These are phyloP conservation scores for Leccinum rimulosum DNA, from an alignment of 768 basidiomycete species.

Conservation along the genomic window DNA sequence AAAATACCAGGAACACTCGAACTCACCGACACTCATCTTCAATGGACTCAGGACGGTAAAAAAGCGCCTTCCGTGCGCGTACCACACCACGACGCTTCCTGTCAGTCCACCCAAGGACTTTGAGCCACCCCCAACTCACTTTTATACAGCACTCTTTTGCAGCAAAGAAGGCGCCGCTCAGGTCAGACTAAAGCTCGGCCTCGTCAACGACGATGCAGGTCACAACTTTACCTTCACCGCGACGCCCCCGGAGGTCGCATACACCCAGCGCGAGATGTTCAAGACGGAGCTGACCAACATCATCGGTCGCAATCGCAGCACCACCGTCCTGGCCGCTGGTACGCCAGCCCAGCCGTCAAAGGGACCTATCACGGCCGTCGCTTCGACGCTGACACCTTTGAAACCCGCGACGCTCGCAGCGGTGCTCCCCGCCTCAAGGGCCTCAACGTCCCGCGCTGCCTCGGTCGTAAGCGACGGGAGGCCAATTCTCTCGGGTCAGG, in stretches of 20 bases:
- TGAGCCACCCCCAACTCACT: slow-evolving; percentile 2
- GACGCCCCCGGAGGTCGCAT: slow-evolving; percentile 53
- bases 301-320: slow-evolving; percentile 68
- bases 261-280: slow-evolving; percentile 76
- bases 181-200: slow-evolving; percentile 72
- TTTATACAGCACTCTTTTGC: slow-evolving; percentile 67
- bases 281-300: slow-evolving; percentile 76
- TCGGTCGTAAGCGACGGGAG: slow-evolving; percentile 57
- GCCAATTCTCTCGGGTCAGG: slow-evolving; percentile 55
- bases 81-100: slow-evolving; percentile 54
- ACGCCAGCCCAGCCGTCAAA: slow-evolving; percentile 24
- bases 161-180: slow-evolving; percentile 82
- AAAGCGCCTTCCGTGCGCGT: slow-evolving; percentile 63
- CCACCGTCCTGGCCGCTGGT: slow-evolving; percentile 17
- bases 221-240: slow-evolving; percentile 84
- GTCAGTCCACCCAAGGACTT: slow-evolving; percentile 35
- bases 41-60: slow-evolving; percentile 79
- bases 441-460: slow-evolving; percentile 56
- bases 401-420: slow-evolving; percentile 34
- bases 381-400: slow-evolving; percentile 13
- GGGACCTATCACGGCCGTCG: slow-evolving; percentile 19
- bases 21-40: slow-evolving; percentile 68
- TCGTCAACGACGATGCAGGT: slow-evolving; percentile 65
- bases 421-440: slow-evolving; percentile 32
- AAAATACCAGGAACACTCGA: slow-evolving; percentile 74